phyloP scores from a whole-genome alignment of 805 yeast genomes.

The Candida orba region DNA sequence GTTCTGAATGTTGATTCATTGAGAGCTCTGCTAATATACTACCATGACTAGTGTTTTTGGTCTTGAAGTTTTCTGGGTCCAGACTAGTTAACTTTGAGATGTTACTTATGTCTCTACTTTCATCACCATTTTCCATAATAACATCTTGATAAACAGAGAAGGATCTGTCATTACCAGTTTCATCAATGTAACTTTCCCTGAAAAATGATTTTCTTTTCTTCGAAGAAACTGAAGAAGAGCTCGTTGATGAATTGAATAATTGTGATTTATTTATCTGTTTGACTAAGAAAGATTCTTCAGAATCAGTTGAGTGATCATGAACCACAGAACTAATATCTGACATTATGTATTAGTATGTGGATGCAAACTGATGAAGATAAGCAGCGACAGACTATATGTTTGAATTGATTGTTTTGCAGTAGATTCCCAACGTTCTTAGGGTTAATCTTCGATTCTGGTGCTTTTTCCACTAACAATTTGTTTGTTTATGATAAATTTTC shows the following conservation, averaged over 20 bases:
- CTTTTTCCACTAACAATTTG: too few relatives aligned
- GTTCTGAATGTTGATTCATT: background rate
- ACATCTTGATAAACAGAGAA: slow-evolving; percentile 21
- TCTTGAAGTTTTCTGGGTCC: slow-evolving; percentile 10
- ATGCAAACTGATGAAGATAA: background rate
- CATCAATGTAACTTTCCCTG: slow-evolving; percentile 22
- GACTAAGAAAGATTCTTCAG: slow-evolving; percentile 24
- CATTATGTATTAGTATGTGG: background rate
- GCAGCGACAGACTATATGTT: too few relatives aligned
- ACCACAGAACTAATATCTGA: background rate
- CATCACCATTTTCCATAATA: slow-evolving; percentile 18
- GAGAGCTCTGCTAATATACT: slow-evolving; percentile 11
- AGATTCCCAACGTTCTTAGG: too few relatives aligned
- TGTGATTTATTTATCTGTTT: slow-evolving; percentile 22
- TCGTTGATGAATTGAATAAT: slow-evolving; percentile 16
- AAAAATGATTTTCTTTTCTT: slow-evolving; percentile 16
- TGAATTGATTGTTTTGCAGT: too few relatives aligned
- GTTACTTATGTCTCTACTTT: slow-evolving; percentile 15
- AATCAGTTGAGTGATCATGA: slow-evolving; percentile 20
- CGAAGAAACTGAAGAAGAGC: slow-evolving; percentile 7
- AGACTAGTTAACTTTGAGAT: slow-evolving; percentile 15
- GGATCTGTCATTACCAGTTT: slow-evolving; percentile 14
- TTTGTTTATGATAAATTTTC: too few relatives aligned
- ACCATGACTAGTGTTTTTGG: background rate
- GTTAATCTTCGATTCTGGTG: too few relatives aligned